These are phyloP conservation scores for Fusarium agapanthi DNA, from an alignment of 2,329 filamentous ascomycete species.

Conservation along the genomic window DNA sequence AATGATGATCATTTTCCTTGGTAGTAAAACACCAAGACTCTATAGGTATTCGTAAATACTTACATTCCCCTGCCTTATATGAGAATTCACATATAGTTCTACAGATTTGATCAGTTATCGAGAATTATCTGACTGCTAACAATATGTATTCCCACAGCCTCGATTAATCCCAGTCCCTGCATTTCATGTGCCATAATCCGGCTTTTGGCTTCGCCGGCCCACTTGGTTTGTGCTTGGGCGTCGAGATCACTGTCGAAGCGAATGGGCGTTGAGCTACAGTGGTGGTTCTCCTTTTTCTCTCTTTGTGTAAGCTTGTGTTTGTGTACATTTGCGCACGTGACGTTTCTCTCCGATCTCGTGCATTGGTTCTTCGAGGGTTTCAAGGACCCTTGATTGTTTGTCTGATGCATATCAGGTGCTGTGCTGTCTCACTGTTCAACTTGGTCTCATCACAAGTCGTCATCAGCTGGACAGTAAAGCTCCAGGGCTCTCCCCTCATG, in stretches of 20 bases:
- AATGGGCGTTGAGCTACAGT: neutral
- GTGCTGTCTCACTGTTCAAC: slow-evolving; percentile 8
- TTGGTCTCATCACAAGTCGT: slow-evolving; percentile 32
- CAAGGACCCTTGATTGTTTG: neutral
- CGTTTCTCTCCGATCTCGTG: slow-evolving; percentile 10
- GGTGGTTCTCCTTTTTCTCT: slow-evolving; percentile 1
- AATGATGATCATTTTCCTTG: slow-evolving; percentile 1
- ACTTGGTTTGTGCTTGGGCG: slow-evolving; percentile 39
- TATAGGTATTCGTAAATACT: neutral
- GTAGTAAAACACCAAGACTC: neutral
- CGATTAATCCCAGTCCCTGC: slow-evolving; percentile 28
- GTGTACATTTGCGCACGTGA: slow-evolving; percentile 5
- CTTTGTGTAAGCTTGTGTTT: slow-evolving; percentile 3
- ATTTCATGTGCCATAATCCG: slow-evolving; percentile 34
- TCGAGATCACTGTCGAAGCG: slow-evolving; percentile 14
- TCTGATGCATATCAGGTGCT: slow-evolving; percentile 15
- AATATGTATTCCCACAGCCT: slow-evolving; percentile 1
- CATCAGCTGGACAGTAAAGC: slow-evolving; percentile 32
- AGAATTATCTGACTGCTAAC: slow-evolving; percentile 8
- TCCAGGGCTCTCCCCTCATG: slow-evolving; percentile 3
- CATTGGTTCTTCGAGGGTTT: neutral
- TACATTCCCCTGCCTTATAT: neutral
- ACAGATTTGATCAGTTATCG: neutral
- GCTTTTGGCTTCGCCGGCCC: slow-evolving; percentile 36
- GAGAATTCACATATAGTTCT: neutral